Percentiles rank a stretch among this genome's conserved stretches.
Evolutionary conservation across 257 asterid species (phyloP).

Genomic region (Ballota nigra): DNA sequence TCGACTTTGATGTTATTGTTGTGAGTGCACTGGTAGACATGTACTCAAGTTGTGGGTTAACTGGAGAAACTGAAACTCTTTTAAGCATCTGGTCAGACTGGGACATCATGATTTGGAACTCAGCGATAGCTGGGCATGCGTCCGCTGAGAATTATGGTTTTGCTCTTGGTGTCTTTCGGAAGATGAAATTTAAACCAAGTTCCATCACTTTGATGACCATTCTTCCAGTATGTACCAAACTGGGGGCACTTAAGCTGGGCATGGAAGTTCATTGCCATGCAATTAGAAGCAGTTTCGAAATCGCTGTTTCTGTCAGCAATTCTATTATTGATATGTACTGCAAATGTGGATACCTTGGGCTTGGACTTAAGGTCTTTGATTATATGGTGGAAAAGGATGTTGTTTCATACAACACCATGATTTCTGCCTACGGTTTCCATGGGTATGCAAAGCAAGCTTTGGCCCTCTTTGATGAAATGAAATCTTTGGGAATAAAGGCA

Average conservation of each 20-base stretch:
- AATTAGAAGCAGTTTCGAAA: constrained; percentile 15
- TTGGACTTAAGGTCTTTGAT: constrained; percentile 36
- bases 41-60: constrained; percentile 35
- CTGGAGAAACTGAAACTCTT: constrained; percentile 12
- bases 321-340: constrained; percentile 38
- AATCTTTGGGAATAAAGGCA: constrained; percentile 20
- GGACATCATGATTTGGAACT: constrained; percentile 37
- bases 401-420: constrained; percentile 35
- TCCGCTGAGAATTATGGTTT: constrained; percentile 20
- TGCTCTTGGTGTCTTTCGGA: constrained; percentile 27
- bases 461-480: constrained; percentile 33
- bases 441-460: constrained; percentile 36
- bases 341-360: constrained; percentile 34
- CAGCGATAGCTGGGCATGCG: constrained; percentile 30
- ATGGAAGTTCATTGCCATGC: constrained; percentile 39
- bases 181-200: constrained; percentile 29
- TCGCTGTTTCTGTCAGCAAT: constrained; percentile 27
- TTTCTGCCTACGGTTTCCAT: constrained; percentile 40
- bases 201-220: constrained; percentile 34
- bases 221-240: constrained; percentile 35
- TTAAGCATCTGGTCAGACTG: constrained; percentile 26
- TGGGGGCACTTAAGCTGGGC: constrained; percentile 36
- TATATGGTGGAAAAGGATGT: constrained; percentile 31
- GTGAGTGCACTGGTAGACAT: constrained; percentile 33
- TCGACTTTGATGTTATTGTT: constrained; percentile 33